Conservation (phyloP, 495 filamentous ascomycete species). For the Penicillium roqueforti region DNA sequence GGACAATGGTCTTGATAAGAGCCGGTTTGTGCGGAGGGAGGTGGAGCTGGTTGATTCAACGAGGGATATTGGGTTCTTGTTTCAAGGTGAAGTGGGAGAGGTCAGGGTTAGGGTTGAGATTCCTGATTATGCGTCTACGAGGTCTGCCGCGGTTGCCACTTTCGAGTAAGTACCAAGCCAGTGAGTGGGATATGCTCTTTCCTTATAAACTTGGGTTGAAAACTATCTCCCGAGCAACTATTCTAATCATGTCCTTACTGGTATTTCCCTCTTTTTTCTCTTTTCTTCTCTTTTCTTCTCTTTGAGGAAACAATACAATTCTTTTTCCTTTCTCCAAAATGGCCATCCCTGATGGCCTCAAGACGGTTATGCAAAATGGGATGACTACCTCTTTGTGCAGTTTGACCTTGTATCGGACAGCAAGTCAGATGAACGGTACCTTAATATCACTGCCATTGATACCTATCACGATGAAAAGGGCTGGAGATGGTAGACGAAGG, state of each 20-base stretch:
- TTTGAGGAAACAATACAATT: too few species aligned
- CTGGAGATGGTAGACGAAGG: background rate
- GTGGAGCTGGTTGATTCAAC: slow-evolving; percentile 79
- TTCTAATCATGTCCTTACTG: too few species aligned
- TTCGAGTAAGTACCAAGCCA: too few species aligned
- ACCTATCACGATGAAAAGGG: background rate
- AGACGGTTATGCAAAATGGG: background rate
- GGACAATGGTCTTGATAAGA: slow-evolving; percentile 29
- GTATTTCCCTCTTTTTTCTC: too few species aligned
- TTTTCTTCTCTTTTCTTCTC: too few species aligned
- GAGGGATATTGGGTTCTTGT: slow-evolving; percentile 73
- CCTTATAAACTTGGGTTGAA: too few species aligned
- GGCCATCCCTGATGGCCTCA: too few species aligned
- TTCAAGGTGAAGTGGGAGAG: slow-evolving; percentile 59
- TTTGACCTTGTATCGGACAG: background rate
- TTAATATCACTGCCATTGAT: background rate
- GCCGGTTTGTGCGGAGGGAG: slow-evolving; percentile 64
- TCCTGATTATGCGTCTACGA: slow-evolving; percentile 2
- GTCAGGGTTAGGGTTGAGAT: slow-evolving; percentile 66
- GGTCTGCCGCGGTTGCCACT: too few species aligned
- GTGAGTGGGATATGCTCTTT: too few species aligned
- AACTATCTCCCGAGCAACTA: too few species aligned
- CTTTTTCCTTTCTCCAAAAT: too few species aligned
- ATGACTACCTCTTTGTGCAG: background rate
- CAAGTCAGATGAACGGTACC: background rate